Percentiles rank a stretch among this genome's conserved stretches.
phyloP scores from a whole-genome alignment of 2,329 filamentous ascomycete species.

The Fonsecaea pugnacius region DNA sequence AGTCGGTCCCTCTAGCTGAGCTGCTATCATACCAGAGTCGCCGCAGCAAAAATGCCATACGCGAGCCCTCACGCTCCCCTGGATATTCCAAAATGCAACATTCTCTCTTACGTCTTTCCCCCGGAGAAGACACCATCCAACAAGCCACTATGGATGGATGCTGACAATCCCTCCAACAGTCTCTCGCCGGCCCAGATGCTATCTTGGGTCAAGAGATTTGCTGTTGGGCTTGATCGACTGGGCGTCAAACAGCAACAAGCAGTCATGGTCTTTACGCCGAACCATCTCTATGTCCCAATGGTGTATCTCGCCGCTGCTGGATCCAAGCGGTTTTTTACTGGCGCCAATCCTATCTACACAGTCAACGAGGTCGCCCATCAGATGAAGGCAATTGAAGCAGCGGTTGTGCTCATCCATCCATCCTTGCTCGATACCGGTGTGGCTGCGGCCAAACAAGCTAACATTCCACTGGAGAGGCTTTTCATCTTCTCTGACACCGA shows the following conservation, averaged over 20 bases:
- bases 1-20: neutral
- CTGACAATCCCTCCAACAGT: conserved; percentile 63
- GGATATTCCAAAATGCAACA: conserved; percentile 49
- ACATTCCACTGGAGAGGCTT: conserved; percentile 32
- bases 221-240: conserved; percentile 63
- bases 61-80: conserved; percentile 34
- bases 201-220: conserved; percentile 70
- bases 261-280: conserved; percentile 70
- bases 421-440: conserved; percentile 51
- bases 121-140: conserved; percentile 42
- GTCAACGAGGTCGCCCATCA: conserved; percentile 58
- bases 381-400: conserved; percentile 57
- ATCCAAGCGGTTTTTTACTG: conserved; percentile 59
- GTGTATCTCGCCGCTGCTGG: conserved; percentile 47
- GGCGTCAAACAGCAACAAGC: conserved; percentile 68
- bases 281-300: conserved; percentile 69
- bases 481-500: conserved; percentile 38
- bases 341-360: conserved; percentile 59
- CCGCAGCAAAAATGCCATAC: conserved; percentile 31
- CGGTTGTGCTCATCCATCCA: conserved; percentile 57
- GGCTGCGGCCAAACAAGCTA: conserved; percentile 39
- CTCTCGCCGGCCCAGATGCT: conserved; percentile 66
- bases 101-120: conserved; percentile 54
- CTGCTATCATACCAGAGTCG: neutral
- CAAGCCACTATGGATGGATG: conserved; percentile 60